Evolutionary conservation across 306 rosid genomes (phyloP).

Genomic region (Castanopsis chinensis): DNA sequence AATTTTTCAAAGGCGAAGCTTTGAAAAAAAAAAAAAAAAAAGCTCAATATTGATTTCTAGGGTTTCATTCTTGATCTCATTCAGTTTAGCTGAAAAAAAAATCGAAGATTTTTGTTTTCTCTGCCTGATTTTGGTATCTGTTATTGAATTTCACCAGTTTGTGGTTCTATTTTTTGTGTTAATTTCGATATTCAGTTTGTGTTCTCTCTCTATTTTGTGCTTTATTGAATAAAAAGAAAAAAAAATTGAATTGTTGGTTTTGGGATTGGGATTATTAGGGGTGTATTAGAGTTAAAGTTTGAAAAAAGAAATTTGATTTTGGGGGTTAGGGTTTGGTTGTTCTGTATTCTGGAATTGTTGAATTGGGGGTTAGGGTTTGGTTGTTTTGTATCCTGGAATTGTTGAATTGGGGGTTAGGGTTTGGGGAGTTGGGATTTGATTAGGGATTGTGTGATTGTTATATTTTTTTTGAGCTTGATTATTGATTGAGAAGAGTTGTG

Average conservation of each 20-base stretch:
- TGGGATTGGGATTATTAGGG: slow-evolving; percentile 21
- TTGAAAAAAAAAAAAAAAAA: not conserved
- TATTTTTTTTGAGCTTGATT: slow-evolving; percentile 29
- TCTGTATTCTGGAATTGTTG: not conserved
- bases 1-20: slow-evolving; percentile 32
- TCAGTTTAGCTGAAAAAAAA: slow-evolving; percentile 2
- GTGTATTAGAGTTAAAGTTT: not conserved
- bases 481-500: slow-evolving; percentile 53
- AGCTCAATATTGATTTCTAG: slow-evolving; percentile 29
- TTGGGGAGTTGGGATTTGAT: slow-evolving; percentile 15
- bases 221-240: not conserved
- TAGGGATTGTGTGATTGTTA: slow-evolving; percentile 23
- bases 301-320: not conserved
- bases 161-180: not conserved
- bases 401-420: slow-evolving; percentile 25
- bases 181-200: slow-evolving; percentile 8
- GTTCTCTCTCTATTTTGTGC: not conserved
- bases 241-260: not conserved
- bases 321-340: slow-evolving; percentile 30
- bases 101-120: not conserved
- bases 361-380: slow-evolving; percentile 30
- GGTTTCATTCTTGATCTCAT: slow-evolving; percentile 35
- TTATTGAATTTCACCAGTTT: not conserved
- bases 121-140: not conserved
- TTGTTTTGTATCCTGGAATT: not conserved